Base-by-base conservation (phyloP, 106 monocot genomes). In the Iris macrosiphon region DNA sequence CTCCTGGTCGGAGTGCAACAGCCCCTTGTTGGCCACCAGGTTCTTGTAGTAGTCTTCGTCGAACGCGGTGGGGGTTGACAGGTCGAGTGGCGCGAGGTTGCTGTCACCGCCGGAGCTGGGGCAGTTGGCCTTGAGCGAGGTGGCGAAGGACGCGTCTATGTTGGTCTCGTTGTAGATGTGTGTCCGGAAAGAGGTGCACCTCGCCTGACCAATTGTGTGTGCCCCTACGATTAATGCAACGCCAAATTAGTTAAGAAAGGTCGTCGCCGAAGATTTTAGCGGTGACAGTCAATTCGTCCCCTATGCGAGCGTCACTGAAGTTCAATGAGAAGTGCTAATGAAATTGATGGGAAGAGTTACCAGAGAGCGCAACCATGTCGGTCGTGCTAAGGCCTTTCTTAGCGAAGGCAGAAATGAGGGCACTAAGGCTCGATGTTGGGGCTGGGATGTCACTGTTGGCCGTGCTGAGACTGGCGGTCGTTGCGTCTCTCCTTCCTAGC, bases 401-500 rank as follows among this genome's bases (percentile, higher is more conserved):
- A 6, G 79, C 48, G 61, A 80, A 85, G 19, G 49, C 37, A 2
- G 75, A 58, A 38, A 75, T 76, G 50, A 85, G 80, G 2, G 23
- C 14, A 7, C 60, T 69, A 29, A 85, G 75, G 57, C 52, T 45
- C 11, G 64, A 31, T 7, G 44, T 30, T 0, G 83, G 83, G 10
- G 72, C 12, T 4, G 88, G 88, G 44, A 93, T 70, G 48, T 93
- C 88, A 19, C 48, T 78, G 70, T 71, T 78, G 17, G 88, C 93
- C 0, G 29, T 9, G 44, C 58, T 66, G 0, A 75, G 31, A 74
- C 80, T 87, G 22, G 88, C 84, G 0, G 81, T 88, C 1, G 59
- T 77, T 17, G 88, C 62, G 49, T 93, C 93, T 44, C 88, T 73
- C 42, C 92, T 73, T 26, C 93, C 87, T 2, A 93, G 46, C 12